Base-by-base conservation (phyloP, 2,329 filamentous ascomycete species). In the Exophiala spinifera region DNA sequence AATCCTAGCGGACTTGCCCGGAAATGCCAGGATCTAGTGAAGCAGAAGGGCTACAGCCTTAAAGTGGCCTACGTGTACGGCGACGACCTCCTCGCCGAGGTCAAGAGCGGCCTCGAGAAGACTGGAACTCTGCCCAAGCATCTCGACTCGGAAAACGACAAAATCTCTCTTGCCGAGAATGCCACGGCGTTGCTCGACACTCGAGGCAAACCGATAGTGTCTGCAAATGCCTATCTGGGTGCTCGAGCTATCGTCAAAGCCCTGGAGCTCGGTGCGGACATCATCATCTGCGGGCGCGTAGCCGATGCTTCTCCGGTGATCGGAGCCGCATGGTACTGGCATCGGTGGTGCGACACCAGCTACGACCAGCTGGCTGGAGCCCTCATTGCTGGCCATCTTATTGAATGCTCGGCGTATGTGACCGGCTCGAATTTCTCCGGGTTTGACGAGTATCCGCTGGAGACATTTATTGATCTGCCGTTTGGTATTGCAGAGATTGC, bases 361-460 rank as follows among this genome's bases (percentile, higher is more conserved):
- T 79, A 75, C 17, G 74, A 83, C 54, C 61, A 69, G 15, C 69
- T 84, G 3, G 80, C 80, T 0, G 76, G 76, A 0, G 69, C 77
- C 0, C 63, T 82, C 0, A 64, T 82, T 3, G 77, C 78, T 0
- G 79, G 76, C 1, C 62, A 82, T 64, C 63, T 81, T 4, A 80
- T 81, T 37, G 79, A 82, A 61, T 82, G 79, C 60, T 74, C 72
- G 0, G 70, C 75, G 0, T 83, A 83, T 50, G 77, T 77, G 2
- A 79, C 77, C 0, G 80, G 80, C 0, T 76, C 69, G 0, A 82
- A 83, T 57, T 83, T 81, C 55, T 72, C 78, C 0, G 80, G 79
- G 0, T 80, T 76, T 49, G 57, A 62, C n/a, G 72, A 75, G 28
- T 63, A 60, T 42, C 55, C 69, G 1, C 53, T 76, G 1, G 71